Evolutionary conservation across 345 rosid species (phyloP), one percentile per base, ranked within the genome.

Genomic region (Eucalyptus cladocalyx): DNA sequence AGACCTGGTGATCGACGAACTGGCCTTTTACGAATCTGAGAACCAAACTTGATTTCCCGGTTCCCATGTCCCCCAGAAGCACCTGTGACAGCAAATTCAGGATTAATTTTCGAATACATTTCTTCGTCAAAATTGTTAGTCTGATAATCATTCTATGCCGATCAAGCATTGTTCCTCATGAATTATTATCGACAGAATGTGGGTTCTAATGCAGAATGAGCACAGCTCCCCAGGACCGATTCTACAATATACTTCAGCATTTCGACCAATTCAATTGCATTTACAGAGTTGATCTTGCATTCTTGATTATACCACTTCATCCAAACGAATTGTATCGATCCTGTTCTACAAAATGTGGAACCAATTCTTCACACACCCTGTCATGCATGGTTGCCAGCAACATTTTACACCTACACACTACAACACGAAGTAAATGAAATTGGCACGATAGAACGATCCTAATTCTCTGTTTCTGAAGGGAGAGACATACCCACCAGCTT

Each of bases 401-500:
- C 83, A 76, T 37, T 34, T 19, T 19, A 72, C 81, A 34, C 81
- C 11, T 9, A 72, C 45, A 69, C 26, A 2, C 56, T 53, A 21
- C 26, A 12, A 87, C 58, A 47, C 7, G 48, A 87, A 34, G 69
- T 26, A 37, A 76, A 76, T 21, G 83, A 76, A 76, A 37, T 37
- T 11, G 83, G 83, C 83, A 89, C 3, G 54, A 48, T 16, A 37
- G 32, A 65, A n/a, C n/a, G 11, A 47, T 23, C 85, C 85, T 11
- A 87, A 30, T 11, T 18, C 83, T 58, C 83, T 87, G 83, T 51
- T 47, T 17, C 80, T 43, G 32, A 83, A 87, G 85, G 87, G 51
- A 48, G 34, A 90, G 86, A 90, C 91, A 88, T 85, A 94, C 95
- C 94, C 90, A 96, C 95, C 96, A 96, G 95, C 92, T 96, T 95